Conservation (phyloP, 2,329 filamentous ascomycete species). For the Diaporthe amygdali region DNA sequence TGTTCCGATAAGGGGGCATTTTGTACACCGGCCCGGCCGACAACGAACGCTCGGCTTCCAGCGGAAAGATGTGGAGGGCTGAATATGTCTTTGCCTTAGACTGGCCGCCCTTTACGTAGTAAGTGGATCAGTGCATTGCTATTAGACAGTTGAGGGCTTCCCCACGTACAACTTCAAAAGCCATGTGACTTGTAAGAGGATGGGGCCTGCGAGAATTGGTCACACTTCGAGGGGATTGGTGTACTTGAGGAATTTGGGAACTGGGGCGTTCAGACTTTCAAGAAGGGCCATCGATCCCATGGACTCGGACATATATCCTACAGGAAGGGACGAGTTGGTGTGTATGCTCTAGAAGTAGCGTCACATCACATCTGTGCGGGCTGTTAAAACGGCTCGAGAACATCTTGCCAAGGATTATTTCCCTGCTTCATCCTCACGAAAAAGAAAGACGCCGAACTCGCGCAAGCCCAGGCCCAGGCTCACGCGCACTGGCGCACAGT, state of each 20-base stretch:
- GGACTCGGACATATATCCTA: too few relatives aligned
- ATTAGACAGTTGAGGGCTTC: neutral
- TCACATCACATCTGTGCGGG: too few relatives aligned
- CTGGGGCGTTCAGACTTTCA: too few relatives aligned
- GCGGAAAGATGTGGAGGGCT: slow-evolving; percentile 13
- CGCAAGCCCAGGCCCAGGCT: neutral
- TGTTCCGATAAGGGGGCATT: neutral
- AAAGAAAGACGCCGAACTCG: neutral
- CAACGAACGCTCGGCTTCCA: slow-evolving; percentile 6
- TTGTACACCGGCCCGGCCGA: neutral
- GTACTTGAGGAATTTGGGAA: too few relatives aligned
- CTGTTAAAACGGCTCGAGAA: too few relatives aligned
- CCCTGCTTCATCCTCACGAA: neutral
- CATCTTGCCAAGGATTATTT: neutral
- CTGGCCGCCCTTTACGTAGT: neutral
- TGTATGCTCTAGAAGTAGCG: too few relatives aligned
- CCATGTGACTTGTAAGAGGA: neutral
- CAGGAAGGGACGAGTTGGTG: too few relatives aligned
- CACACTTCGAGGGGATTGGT: too few relatives aligned
- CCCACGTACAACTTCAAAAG: neutral
- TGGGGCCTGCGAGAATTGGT: too few relatives aligned
- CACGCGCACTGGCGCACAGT: neutral
- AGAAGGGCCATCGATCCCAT: too few relatives aligned
- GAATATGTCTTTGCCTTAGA: neutral
- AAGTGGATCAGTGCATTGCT: neutral